Evolutionary conservation across 805 yeast genomes (phyloP), one percentile per base, ranked within the genome.

Genomic region (Ogataea saltuana): DNA sequence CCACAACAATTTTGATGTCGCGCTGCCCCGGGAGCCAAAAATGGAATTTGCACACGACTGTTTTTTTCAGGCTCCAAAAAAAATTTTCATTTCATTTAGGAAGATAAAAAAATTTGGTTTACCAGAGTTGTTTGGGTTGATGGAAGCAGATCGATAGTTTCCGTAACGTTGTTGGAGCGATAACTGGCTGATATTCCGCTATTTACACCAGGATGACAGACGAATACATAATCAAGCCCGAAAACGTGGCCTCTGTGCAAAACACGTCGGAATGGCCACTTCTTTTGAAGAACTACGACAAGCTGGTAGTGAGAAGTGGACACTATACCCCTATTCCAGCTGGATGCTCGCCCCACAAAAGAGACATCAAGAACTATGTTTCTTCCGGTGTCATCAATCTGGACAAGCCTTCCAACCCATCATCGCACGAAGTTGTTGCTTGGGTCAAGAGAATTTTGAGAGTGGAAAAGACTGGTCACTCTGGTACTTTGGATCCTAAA

Each of bases 341-440:
- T 43, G 99, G 99, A 53, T 79, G 91, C 64, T 81, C 96, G 41
- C 99, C 99, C 49, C 77, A 87, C 65, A 89, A 88, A 71, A 84
- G 99, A 76, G 97, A 89, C 68, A 73, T 93, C 57, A 87, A 87
- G 69, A 76, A 87, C 25, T 93, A 93, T 68, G 75, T 93, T 58
- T 80, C 93, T 38, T 83, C 96, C 6, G 99, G 99, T 76, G 96
- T 93, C 40, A 91, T 93, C 65, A 93, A 93, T 74, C 77, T 93
- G 59, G 99, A 93, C 73, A 93, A 93, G 66, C 99, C 99, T 56
- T 87, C 97, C 20, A 93, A 93, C 69, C 99, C 99, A 56, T 88
- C 97, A 33, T 88, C 97, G 42, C 99, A 93, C 72, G 99, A 93
- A 75, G 99, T 93, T 64, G 99, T 93, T 60, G 99, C 99, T 18